Percentiles rank a stretch among this genome's conserved stretches.
These are phyloP conservation scores for Lophiostoma macrostomum DNA, from an alignment of 495 filamentous ascomycete species.

Conservation along the genomic window DNA sequence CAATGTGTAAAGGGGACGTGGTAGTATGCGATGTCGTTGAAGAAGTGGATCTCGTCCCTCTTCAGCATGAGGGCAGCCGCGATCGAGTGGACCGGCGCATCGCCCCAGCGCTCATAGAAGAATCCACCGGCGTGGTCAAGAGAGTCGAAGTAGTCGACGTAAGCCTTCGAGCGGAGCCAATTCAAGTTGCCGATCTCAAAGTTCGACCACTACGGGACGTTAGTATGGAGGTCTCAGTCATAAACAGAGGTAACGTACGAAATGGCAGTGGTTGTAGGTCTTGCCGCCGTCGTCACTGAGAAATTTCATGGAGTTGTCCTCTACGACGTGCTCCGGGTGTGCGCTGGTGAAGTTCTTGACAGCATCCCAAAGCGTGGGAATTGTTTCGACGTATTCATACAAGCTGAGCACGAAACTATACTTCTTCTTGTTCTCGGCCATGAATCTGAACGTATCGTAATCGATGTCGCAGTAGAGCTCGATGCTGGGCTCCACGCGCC, in stretches of 20 bases:
- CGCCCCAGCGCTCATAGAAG: slow-evolving; percentile 62
- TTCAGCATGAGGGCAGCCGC: slow-evolving; percentile 78
- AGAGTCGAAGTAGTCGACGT: slow-evolving; percentile 57
- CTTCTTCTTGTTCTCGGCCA: slow-evolving; percentile 47
- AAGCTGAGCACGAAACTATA: slow-evolving; percentile 51
- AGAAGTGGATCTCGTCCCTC: slow-evolving; percentile 96
- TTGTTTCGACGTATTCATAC: slow-evolving; percentile 94
- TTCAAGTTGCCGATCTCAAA: slow-evolving; percentile 62
- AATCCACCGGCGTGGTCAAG: slow-evolving; percentile 58
- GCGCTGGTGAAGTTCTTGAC: slow-evolving; percentile 85
- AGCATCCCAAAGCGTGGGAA: slow-evolving; percentile 92
- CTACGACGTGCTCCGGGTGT: slow-evolving; percentile 80
- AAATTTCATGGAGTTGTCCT: slow-evolving; percentile 85
- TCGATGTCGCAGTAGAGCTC: slow-evolving; percentile 48
- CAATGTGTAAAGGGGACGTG: slow-evolving; percentile 99
- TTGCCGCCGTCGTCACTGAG: slow-evolving; percentile 82
- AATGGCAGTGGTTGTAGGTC: slow-evolving; percentile 94
- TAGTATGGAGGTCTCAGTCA: slow-evolving; percentile 1
- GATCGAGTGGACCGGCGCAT: slow-evolving; percentile 79
- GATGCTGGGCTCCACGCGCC: slow-evolving; percentile 48
- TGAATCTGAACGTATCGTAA: slow-evolving; percentile 49
- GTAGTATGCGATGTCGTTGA: slow-evolving; percentile 97
- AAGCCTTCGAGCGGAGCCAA: slow-evolving; percentile 56
- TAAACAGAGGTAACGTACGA: slow-evolving; percentile 52
- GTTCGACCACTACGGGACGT: slow-evolving; percentile 48